Percentiles rank a stretch among this genome's conserved stretches.
These are phyloP conservation scores for Coemansia aciculifera DNA, from an alignment of 192 early-diverging fungal genomes.

Conservation along the genomic window DNA sequence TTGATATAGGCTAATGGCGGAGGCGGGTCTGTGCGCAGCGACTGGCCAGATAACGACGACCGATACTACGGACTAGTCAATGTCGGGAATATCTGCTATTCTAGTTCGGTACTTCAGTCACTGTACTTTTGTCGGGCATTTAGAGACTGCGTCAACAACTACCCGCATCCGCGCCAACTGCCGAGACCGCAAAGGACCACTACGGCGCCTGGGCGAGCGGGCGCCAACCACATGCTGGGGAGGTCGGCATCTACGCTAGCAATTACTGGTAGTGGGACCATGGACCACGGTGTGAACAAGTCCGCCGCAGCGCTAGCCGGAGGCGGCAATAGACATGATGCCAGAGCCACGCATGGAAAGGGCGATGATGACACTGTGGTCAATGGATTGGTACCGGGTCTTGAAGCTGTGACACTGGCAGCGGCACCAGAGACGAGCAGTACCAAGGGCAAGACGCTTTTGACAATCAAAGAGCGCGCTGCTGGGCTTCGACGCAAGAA, in stretches of 20 bases:
- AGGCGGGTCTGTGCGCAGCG: conserved; percentile 19
- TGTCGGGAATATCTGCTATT: conserved; percentile 76
- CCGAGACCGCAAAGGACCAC: conserved; percentile 12
- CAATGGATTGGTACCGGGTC: neutral
- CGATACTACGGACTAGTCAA: conserved; percentile 89
- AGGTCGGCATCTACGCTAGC: conserved; percentile 12
- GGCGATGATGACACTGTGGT: neutral
- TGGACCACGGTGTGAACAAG: neutral
- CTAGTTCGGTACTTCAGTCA: conserved; percentile 94
- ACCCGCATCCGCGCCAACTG: conserved; percentile 58
- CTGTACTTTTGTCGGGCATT: conserved; percentile 95
- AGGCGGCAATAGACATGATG: neutral
- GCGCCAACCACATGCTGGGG: conserved; percentile 5
- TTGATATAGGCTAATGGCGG: conserved; percentile 27
- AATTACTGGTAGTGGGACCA: neutral
- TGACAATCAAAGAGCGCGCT: conserved; percentile 37
- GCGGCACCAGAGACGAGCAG: neutral
- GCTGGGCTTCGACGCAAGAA: conserved; percentile 42
- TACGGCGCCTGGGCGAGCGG: conserved; percentile 9
- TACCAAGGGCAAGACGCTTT: conserved; percentile 17
- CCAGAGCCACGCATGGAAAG: neutral
- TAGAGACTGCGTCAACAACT: conserved; percentile 85
- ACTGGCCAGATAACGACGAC: conserved; percentile 66
- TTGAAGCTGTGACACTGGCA: conserved; percentile 7
- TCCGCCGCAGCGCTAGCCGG: neutral